phyloP scores from a whole-genome alignment of 176 grass and related monocot species.

The Carex myosuroides region DNA sequence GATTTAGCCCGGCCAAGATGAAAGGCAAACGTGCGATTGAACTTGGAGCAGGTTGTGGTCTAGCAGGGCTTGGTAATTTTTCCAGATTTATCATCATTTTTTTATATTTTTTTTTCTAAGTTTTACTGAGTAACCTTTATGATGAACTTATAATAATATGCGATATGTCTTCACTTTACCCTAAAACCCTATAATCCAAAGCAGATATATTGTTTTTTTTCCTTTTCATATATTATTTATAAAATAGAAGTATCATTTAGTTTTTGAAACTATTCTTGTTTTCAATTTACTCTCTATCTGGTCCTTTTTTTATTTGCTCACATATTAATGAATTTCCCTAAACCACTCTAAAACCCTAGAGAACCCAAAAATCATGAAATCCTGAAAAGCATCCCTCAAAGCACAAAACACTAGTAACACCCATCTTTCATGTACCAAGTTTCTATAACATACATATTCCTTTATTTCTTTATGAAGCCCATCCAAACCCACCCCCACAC shows the following conservation, averaged over 20 bases:
- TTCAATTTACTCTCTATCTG: background rate
- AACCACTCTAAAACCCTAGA: background rate
- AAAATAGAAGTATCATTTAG: background rate
- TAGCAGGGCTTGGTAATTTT: conserved; percentile 73
- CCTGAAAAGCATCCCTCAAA: background rate
- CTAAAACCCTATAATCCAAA: background rate
- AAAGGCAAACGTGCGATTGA: conserved; percentile 87
- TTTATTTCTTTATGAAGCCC: background rate
- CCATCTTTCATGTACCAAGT: background rate
- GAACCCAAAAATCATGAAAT: background rate
- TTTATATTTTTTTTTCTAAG: background rate
- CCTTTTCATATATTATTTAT: background rate
- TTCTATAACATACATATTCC: background rate
- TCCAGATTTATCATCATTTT: background rate
- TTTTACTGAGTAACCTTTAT: background rate
- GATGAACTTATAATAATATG: background rate
- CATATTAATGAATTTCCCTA: background rate
- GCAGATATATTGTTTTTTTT: background rate
- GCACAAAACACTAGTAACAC: background rate
- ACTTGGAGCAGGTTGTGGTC: conserved; percentile 88
- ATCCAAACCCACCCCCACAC: background rate
- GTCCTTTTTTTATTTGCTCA: background rate
- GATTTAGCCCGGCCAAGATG: conserved; percentile 71
- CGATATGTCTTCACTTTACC: background rate
- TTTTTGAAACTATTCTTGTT: background rate